phyloP scores from a whole-genome alignment of 345 rosid genomes.

The Arabidopsis suecica region DNA sequence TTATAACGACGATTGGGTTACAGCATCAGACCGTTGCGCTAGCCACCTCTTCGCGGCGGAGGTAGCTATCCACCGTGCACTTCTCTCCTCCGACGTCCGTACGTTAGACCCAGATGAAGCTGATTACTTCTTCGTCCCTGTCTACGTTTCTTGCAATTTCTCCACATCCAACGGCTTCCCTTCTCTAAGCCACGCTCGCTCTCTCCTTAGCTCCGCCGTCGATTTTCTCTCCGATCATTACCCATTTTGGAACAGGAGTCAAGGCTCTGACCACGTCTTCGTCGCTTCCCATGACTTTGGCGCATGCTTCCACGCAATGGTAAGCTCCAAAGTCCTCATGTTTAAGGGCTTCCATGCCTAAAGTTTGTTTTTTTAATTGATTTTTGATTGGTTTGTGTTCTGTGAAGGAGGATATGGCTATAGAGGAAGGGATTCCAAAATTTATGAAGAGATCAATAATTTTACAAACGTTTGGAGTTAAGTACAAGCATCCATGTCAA shows the following conservation, averaged over 20 bases:
- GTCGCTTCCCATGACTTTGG: conserved; percentile 97
- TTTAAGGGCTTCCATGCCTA: too few species aligned
- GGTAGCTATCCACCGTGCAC: conserved; percentile 86
- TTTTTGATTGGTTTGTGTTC: background rate
- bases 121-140: conserved; percentile 94
- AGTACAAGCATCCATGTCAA: conserved; percentile 86
- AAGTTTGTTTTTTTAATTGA: background rate
- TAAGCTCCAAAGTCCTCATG: conserved; percentile 15
- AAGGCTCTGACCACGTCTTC: conserved; percentile 85
- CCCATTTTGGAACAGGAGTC: conserved; percentile 88
- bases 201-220: conserved; percentile 71
- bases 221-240: conserved; percentile 54
- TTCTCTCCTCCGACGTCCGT: conserved; percentile 55
- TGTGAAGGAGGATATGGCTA: conserved; percentile 80
- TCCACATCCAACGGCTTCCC: conserved; percentile 90
- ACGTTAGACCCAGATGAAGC: conserved; percentile 82
- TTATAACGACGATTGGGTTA: conserved; percentile 80
- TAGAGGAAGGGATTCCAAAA: conserved; percentile 80
- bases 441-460: conserved; percentile 82
- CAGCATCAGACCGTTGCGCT: conserved; percentile 70
- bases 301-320: conserved; percentile 94
- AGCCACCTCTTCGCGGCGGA: conserved; percentile 89
- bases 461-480: conserved; percentile 91
- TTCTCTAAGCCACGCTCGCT: conserved; percentile 84
- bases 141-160: conserved; percentile 95